Base-by-base conservation (phyloP, 2,329 filamentous ascomycete species). In the Harringtonia lauricola region DNA sequence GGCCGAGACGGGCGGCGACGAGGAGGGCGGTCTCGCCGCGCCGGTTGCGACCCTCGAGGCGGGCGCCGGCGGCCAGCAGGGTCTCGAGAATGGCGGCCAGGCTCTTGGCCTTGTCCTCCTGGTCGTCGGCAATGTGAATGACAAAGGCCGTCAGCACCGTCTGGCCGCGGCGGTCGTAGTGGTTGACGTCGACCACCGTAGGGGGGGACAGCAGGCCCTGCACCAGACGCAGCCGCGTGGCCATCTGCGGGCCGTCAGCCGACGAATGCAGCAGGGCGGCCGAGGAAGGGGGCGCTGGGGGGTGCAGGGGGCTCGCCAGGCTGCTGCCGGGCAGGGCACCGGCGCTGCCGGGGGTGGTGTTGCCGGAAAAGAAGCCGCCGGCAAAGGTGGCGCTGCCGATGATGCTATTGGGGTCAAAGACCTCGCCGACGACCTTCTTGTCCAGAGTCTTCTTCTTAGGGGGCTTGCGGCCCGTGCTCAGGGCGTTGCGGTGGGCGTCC, bases 101-200 rank as follows among this genome's bases (percentile, higher is more conserved):
- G 1, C 70, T 66, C 17, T 55, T 54, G 40, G 58, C 51, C 50
- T 63, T 67, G 52, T 74, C 67, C 49, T 72, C 68, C 21, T 72
- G 68, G 19, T 73, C 68, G 49, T 70, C 68, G 2, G 67, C 63
- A 1, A 72, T 62, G 40, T 74, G 62, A 0, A 64, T 60, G 12
- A 69, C 66, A 50, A 78, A 78, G 0, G 68, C 62, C 66, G 76
- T 76, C 14, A 79, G 64, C 1, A 72, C 70, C 0, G 74, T 76
- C 52, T 68, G 66, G 31, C 74, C 74, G 17, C 59, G 49, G 4
- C 53, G 54, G 56, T 76, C 70, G 55, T 75, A 72, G 44, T 74
- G 70, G 50, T 76, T 73, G 5, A 65, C 61, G 44, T 74, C 65
- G 12, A 73, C 66, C 3, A 42, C 46, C 1, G 59, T 59, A 1